Base-by-base conservation (phyloP, 371 early-diverging fungal species). In the Zancudomyces culisetae region DNA sequence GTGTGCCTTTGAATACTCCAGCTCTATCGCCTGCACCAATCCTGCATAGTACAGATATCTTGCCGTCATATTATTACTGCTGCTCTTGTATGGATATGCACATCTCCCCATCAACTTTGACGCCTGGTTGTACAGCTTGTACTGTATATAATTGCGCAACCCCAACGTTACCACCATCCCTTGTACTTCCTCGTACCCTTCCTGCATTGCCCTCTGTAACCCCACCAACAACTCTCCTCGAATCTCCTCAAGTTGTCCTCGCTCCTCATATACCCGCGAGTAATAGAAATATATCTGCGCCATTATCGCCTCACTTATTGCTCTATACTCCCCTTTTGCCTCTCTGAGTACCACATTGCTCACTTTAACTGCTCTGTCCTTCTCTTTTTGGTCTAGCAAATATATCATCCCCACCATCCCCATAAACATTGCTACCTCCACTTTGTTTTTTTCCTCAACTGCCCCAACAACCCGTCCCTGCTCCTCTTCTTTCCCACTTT, bases 71-170 rank as follows among this genome's bases (percentile, higher is more conserved):
- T 82, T 86, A 74, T 93, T 94, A 43, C 82, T 80, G 10, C 89
- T 93, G 40, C 75, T 73, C 52, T 89, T 85, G n/a, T n/a, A n/a
- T 0, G 98, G 96, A 71, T 91, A 93, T 2, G 75, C 72, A 22
- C 88, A 75, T 73, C 92, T 94, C 30, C 86, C 81, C 0, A 90
- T 83, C 49, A 97, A 78, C 60, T 91, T 85, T 63, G 92, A 92
- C 1, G 98, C 98, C 68, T 94, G 94, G 42, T 94, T 96, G 55
- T 84, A 86, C 24, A 90, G 74, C 64, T 92, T 91, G 72, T 81
- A 80, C 56, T 81, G 74, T 59, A 96, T 79, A 63, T 90, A 90
- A 68, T 85, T 87, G 61, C 91, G 77, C 55, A 95, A 68, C 26
- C 92, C 62, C 41, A 91, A 63, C 58, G 94, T 97, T 54, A 95